Conservation (phyloP, 768 basidiomycete species). For the Termitomyces sp. region DNA sequence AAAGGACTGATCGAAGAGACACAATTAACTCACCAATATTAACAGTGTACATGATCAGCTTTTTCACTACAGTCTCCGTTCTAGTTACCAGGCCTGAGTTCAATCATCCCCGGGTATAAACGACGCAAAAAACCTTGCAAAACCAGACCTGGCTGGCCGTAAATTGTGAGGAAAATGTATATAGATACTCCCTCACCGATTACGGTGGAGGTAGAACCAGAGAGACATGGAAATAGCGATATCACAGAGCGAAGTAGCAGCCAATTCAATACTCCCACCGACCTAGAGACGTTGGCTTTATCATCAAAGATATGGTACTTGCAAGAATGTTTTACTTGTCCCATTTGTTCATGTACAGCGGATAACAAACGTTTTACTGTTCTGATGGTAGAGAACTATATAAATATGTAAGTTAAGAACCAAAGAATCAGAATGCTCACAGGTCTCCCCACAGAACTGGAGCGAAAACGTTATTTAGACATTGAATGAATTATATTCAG, state of each 20-base stretch:
- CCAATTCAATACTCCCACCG: constrained; percentile 8
- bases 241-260: constrained; percentile 8
- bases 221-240: constrained; percentile 7
- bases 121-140: constrained; percentile 6
- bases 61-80: constrained; percentile 8
- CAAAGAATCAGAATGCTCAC: background rate
- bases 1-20: background rate
- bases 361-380: background rate
- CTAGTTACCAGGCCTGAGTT: background rate
- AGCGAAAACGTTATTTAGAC: background rate
- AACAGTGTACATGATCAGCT: constrained; percentile 7
- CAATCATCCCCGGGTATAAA: no score
- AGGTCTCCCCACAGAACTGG: constrained; percentile 8
- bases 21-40: constrained; percentile 2
- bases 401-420: background rate
- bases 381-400: background rate
- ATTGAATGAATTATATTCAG: background rate
- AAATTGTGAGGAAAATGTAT: background rate
- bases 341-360: constrained; percentile 7
- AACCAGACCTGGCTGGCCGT: background rate
- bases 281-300: background rate
- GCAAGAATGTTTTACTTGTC: background rate
- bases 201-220: constrained; percentile 5
- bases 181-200: background rate
- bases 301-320: background rate